Base-by-base conservation (phyloP, 345 rosid genomes). In the Erucastrum elatum region DNA sequence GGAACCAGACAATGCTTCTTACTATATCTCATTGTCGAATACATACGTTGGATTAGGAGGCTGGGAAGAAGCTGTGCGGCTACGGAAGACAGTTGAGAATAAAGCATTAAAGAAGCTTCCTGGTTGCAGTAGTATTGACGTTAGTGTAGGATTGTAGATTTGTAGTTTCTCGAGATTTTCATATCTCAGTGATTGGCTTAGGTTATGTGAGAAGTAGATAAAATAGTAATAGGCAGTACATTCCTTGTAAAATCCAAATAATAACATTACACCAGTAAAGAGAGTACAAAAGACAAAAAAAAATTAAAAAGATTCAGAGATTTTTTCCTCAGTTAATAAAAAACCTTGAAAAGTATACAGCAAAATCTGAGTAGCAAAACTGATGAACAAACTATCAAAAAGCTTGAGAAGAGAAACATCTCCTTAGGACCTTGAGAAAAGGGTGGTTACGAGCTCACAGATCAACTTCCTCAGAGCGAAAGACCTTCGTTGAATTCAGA, bases 1-100 rank as follows among this genome's bases (percentile, higher is more conserved):
- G 87, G 93, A 87, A 59, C 90, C 93, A 17, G 85, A 72, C 70
- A 91, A 88, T 80, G 85, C 71, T 2, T 79, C 82, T 13, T 82
- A 84, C 17, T 84, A 84, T 27, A 76, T 87, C 62, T 80, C 85
- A 0, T 82, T 87, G 84, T 84, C 88, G 0, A 87, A 89, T 69
- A 81, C 82, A 77, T 84, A 83, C 61, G 87, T 84, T 59, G 69
- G 77, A 8, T 75, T 82, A 1, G 88, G 90, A 58, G 59, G 79
- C 75, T 84, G 92, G 92, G 81, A 80, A 58, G 88, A 87, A 68
- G 88, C 87, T 7, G 85, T 85, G 53, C 78, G 82, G 29, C 78
- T 82, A 41, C 66, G 88, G 49, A 79, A 80, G 12, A 58, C 70
- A 25, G 82, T 87, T 7, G 83, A 79, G 31, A 73, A 49, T 26